phyloP scores from a whole-genome alignment of 1,284 basidiomycete species.

The Polyporus tsugae region DNA sequence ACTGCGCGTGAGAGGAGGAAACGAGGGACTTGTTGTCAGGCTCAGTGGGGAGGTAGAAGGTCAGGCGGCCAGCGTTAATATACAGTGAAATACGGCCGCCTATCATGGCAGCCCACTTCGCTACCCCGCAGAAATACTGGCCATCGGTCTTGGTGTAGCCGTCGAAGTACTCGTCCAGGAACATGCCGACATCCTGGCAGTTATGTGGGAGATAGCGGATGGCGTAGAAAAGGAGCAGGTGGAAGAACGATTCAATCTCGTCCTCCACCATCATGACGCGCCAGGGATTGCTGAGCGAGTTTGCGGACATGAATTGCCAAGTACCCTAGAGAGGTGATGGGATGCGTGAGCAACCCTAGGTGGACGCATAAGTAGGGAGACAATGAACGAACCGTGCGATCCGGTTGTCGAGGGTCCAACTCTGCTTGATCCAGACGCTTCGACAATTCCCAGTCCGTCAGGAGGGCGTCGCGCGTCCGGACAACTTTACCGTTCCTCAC shows the following conservation, averaged over 20 bases:
- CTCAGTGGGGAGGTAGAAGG: not conserved
- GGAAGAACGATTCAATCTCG: conserved; percentile 29
- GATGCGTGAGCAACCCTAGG: not conserved
- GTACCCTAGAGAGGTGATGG: conserved; percentile 15
- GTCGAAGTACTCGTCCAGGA: conserved; percentile 24
- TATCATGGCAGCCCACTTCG: not conserved
- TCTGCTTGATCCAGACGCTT: conserved; percentile 1
- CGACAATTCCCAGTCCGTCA: conserved; percentile 27
- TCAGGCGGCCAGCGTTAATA: not conserved
- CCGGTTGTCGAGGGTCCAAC: too few species aligned
- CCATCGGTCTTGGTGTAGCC: not conserved
- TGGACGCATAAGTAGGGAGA: not conserved
- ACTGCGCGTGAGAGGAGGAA: too few species aligned
- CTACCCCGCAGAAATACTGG: not conserved
- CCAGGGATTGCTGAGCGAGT: conserved; percentile 5
- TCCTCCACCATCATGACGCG: conserved; percentile 11
- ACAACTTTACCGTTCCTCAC: not conserved
- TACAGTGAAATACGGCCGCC: not conserved
- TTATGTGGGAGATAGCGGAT: conserved; percentile 24
- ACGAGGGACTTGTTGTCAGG: too few species aligned
- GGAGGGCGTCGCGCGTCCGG: not conserved
- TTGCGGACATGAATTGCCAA: conserved; percentile 25
- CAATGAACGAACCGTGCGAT: too few species aligned
- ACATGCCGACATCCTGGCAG: conserved; percentile 12
- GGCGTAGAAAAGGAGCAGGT: conserved; percentile 21